A percentile compares a stretch with the other conserved stretches of the same genome.
Evolutionary conservation across 495 filamentous ascomycete genomes (phyloP).

Genomic region (Aspergillus ellipticus): DNA sequence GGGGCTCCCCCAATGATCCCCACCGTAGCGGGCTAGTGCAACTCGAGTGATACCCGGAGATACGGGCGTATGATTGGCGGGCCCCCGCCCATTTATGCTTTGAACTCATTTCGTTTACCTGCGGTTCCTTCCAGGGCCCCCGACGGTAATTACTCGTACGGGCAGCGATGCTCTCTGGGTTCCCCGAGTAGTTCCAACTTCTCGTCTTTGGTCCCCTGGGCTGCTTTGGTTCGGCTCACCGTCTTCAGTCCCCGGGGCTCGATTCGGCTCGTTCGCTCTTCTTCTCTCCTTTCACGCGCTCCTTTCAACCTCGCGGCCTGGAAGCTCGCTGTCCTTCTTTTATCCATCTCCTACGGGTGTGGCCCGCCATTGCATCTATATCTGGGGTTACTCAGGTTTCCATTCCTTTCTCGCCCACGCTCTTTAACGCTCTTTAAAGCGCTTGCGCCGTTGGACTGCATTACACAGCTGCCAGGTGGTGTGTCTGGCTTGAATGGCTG

Average conservation of each 20-base stretch:
- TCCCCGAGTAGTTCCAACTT: not conserved
- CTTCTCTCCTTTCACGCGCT: slow-evolving; percentile 7
- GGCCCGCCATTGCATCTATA: slow-evolving; percentile 13
- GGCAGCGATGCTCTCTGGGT: not conserved
- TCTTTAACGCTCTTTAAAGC: slow-evolving; percentile 22
- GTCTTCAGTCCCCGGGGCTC: not conserved
- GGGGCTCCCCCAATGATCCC: not conserved
- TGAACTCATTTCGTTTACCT: slow-evolving; percentile 23
- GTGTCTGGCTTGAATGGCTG: too few species aligned
- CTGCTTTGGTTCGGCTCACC: not conserved
- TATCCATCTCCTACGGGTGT: slow-evolving; percentile 17
- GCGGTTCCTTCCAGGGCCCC: not conserved
- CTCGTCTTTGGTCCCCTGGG: slow-evolving; percentile 1
- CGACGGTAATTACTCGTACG: slow-evolving; percentile 17
- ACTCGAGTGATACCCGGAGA: not conserved
- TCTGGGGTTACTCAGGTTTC: slow-evolving; percentile 9
- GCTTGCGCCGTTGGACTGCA: slow-evolving; percentile 20
- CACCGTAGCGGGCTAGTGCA: slow-evolving; percentile 3
- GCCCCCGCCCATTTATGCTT: slow-evolving; percentile 6
- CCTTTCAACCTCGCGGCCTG: slow-evolving; percentile 16
- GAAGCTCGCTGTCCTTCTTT: slow-evolving; percentile 42
- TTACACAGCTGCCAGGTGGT: too few species aligned
- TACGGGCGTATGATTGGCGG: slow-evolving; percentile 17
- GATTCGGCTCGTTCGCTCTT: slow-evolving; percentile 6
- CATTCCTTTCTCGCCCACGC: slow-evolving; percentile 17